A percentile compares a stretch with the other conserved stretches of the same genome.
These are phyloP conservation scores for Mallotus nudiflorus DNA, from an alignment of 345 rosid species.

Conservation along the genomic window DNA sequence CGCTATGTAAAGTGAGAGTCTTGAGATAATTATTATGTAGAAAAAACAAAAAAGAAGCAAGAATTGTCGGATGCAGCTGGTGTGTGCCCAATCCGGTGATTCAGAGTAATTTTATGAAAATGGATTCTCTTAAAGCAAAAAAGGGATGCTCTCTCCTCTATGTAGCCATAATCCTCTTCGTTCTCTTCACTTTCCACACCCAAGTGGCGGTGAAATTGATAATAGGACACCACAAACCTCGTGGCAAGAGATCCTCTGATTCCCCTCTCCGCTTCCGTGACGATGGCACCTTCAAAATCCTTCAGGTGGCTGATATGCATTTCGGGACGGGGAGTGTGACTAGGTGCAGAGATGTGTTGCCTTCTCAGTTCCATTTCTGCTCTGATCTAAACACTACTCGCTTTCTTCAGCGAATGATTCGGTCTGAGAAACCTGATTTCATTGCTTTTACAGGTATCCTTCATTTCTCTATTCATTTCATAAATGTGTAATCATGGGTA, in stretches of 20 bases:
- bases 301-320: slow-evolving; percentile 98
- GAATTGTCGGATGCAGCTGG: no score
- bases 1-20: no score
- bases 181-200: slow-evolving; percentile 50
- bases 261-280: slow-evolving; percentile 78
- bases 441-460: slow-evolving; percentile 78
- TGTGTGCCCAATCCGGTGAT: no score
- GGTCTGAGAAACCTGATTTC: slow-evolving; percentile 75
- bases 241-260: slow-evolving; percentile 48
- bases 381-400: slow-evolving; percentile 86
- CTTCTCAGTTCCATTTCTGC: slow-evolving; percentile 52
- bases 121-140: slow-evolving; percentile 21
- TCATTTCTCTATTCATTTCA: neutral
- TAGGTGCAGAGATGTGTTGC: slow-evolving; percentile 74
- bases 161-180: slow-evolving; percentile 32
- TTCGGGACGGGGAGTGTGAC: slow-evolving; percentile 68
- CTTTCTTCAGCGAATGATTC: slow-evolving; percentile 67
- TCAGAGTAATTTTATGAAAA: neutral
- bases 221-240: slow-evolving; percentile 43
- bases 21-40: no score
- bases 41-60: no score
- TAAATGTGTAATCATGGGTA: no score
- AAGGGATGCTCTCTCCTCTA: slow-evolving; percentile 48
- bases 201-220: slow-evolving; percentile 39
- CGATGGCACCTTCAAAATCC: slow-evolving; percentile 93